Evolutionary conservation across 345 rosid species (phyloP), one percentile per base, ranked within the genome.

Genomic region (Garcia nutans): DNA sequence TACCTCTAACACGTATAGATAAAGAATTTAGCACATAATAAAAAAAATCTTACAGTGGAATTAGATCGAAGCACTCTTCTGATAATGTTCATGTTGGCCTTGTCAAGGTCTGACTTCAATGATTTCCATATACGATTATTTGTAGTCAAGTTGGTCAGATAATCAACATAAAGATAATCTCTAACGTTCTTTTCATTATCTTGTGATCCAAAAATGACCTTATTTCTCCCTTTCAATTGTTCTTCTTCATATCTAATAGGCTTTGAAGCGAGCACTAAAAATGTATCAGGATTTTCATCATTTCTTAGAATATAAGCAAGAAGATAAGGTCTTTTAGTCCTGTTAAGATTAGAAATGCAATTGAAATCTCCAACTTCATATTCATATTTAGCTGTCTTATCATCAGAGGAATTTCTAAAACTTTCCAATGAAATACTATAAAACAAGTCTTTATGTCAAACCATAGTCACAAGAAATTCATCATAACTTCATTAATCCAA

Each of bases 61-160:
- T 74, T 72, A 65, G 49, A 64, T 49, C 73, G 70, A 49, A 79
- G 59, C 16, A 84, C 82, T 75, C 62, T 75, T 24, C 76, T 63
- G 37, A 84, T 85, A 42, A 87, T 79, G 10, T 73, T 50, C 70
- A 75, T 47, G 77, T 83, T 79, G 11, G 74, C 60, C 10, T 49
- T 61, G 57, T 71, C 60, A 9, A 69, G 73, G 24, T 20, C 41
- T 0, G 80, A 81, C 65, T 82, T 77, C 78, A 87, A 65, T 5
- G 85, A 83, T 0, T 42, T 77, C 86, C 85, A 87, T 65, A 87
- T 84, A 8, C 87, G 82, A 77, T 81, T 75, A 23, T 81, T 83
- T 6, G 89, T 81, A n/a, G 82, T 81, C 79, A 87, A 68, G 76
- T 85, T 83, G 50, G 61, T 72, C 71, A 84, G 65, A 72, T 65